These are phyloP conservation scores for Meira miltonrushii DNA, from an alignment of 1,284 basidiomycete genomes.

Conservation along the genomic window DNA sequence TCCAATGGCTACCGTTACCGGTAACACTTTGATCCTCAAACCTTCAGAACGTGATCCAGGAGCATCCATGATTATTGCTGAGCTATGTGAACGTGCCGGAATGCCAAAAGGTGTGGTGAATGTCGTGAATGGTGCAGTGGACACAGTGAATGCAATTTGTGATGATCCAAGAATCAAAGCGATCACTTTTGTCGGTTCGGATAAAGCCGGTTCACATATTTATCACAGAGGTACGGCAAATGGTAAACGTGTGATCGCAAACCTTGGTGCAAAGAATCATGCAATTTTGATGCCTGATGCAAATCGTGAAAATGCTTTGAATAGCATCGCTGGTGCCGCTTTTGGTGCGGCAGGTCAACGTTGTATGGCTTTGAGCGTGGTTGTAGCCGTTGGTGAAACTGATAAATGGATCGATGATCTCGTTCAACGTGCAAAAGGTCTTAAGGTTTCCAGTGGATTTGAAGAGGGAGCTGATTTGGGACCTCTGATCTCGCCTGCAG, in stretches of 20 bases:
- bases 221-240: conserved; percentile 70
- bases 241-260: conserved; percentile 92
- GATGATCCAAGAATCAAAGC: conserved; percentile 86
- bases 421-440: conserved; percentile 71
- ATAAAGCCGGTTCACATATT: conserved; percentile 87
- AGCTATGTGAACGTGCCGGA: conserved; percentile 78
- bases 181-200: conserved; percentile 95
- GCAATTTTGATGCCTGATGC: conserved; percentile 87
- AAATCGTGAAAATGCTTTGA: conserved; percentile 87
- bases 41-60: conserved; percentile 95
- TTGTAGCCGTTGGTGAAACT: conserved; percentile 76
- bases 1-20: conserved; percentile 67
- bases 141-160: conserved; percentile 88
- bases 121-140: conserved; percentile 76
- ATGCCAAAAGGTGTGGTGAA: conserved; percentile 52
- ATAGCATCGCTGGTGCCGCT: conserved; percentile 88
- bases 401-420: conserved; percentile 81
- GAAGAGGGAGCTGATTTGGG: conserved; percentile 84
- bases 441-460: conserved; percentile 85
- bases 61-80: conserved; percentile 94
- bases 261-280: conserved; percentile 83
- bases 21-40: conserved; percentile 90
- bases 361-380: conserved; percentile 60
- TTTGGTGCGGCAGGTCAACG: conserved; percentile 96
- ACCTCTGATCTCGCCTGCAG: conserved; percentile 83